Evolutionary conservation across 805 yeast species (phyloP), one percentile per base, ranked within the genome.

Genomic region (Ogataea neopini): DNA sequence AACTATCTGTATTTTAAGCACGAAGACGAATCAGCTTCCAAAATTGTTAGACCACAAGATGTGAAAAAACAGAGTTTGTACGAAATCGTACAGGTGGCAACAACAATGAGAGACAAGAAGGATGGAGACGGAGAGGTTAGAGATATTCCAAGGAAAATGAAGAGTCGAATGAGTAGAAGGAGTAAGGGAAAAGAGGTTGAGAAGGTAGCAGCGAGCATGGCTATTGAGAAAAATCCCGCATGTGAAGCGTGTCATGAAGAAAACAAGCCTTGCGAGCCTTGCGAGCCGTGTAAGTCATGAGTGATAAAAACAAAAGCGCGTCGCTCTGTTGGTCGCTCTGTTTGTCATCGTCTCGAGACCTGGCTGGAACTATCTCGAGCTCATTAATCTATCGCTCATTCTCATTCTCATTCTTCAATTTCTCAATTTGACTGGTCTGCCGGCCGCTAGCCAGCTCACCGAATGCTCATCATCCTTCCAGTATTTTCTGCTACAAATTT

Each of bases 1-100:
- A 73, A 73, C 53, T 73, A 73, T 49, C 64, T 73, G 43, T 73
- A 73, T 57, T 68, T 58, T 51, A 73, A 72, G 48, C 78, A 73
- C 43, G 56, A 59, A 14, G 75, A 70, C 48, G 56, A 57, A 3
- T 39, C 62, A 6, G 73, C 66, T 13, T 56, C 57, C n/a, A 62
- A 59, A 34, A 73, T 73, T 14, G 76, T 76, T 4, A 50, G 69
- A 37, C 67, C 66, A 2, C 63, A 60, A 28, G 70, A 66, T 43
- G 60, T 65, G 8, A 53, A 66, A 44, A 66, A 66, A n/a, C 23
- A 32, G 41, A 5, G 10, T n/a, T 11, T 23, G 5, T 30, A 28
- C 10, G 14, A 11, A 6, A 28, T n/a, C 11, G 32, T 28, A 5
- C 32, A 28, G 10, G 32, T 28, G 14, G 13, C 32, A 7, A 4